Evolutionary conservation across 2,329 filamentous ascomycete species (phyloP).

Genomic region (Fusarium citri): DNA sequence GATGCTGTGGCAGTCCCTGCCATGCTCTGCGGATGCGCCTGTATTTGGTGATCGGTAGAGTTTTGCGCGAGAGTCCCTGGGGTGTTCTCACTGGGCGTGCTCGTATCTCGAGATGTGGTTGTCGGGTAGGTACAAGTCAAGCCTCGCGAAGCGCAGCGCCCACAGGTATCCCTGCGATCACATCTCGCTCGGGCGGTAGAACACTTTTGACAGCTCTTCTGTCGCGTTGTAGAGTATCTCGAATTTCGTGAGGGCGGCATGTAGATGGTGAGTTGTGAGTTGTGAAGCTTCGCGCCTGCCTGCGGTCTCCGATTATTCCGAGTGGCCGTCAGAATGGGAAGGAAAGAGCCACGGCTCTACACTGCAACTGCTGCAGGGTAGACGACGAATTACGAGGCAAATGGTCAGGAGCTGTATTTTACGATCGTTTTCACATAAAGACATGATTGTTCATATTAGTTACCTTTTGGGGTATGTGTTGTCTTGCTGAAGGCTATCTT

Average conservation of each 20-base stretch:
- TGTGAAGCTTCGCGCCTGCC: neutral
- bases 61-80: neutral
- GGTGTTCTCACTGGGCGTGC: neutral
- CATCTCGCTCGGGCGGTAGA: conserved; percentile 55
- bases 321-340: neutral
- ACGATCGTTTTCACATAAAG: too few relatives aligned
- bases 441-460: too few relatives aligned
- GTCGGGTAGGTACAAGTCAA: conserved; percentile 48
- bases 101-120: neutral
- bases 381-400: too few relatives aligned
- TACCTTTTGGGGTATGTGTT: too few relatives aligned
- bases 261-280: neutral
- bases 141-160: conserved; percentile 48
- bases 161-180: conserved; percentile 52
- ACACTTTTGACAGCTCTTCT: conserved; percentile 55
- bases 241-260: conserved; percentile 4
- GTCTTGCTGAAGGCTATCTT: too few relatives aligned
- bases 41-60: too few relatives aligned
- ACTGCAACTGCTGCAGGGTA: too few relatives aligned
- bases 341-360: neutral
- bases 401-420: too few relatives aligned
- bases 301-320: neutral
- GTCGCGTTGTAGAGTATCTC: conserved; percentile 52
- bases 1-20: neutral
- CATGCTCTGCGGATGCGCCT: neutral